Evolutionary conservation across 352 stramenopile genomes (phyloP).

Genomic region (Globisporangium spinosum): DNA sequence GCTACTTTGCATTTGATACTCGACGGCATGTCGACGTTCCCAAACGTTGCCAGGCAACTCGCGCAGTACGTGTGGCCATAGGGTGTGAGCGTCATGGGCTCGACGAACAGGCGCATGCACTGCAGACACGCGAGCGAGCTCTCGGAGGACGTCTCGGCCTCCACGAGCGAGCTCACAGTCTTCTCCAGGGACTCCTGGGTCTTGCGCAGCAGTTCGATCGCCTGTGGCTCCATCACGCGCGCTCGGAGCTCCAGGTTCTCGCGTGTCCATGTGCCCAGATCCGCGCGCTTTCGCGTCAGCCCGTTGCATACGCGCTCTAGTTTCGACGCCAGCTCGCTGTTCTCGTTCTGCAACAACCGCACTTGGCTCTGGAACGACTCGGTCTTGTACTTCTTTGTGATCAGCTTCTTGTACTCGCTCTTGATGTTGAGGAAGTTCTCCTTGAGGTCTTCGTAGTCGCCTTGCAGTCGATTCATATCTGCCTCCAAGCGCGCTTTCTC

Average conservation of each 20-base stretch:
- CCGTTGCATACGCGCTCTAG: conserved; percentile 38
- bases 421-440: conserved; percentile 28
- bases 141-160: conserved; percentile 67
- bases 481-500: conserved; percentile 13
- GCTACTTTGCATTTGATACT: conserved; percentile 47
- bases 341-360: conserved; percentile 63
- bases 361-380: conserved; percentile 72
- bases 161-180: conserved; percentile 60
- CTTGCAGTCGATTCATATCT: conserved; percentile 33
- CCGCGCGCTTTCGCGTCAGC: conserved; percentile 36
- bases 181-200: conserved; percentile 67
- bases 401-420: conserved; percentile 47
- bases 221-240: conserved; percentile 46
- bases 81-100: conserved; percentile 60
- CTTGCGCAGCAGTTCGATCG: conserved; percentile 44
- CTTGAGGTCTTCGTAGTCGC: conserved; percentile 24
- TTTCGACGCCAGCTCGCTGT: conserved; percentile 40
- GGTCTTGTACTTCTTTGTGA: conserved; percentile 73
- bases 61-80: conserved; percentile 75
- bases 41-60: conserved; percentile 42
- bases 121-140: conserved; percentile 74
- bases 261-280: conserved; percentile 32
- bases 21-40: conserved; percentile 30
- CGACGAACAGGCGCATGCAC: conserved; percentile 61
- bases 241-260: conserved; percentile 48